Evolutionary conservation across 805 yeast species (phyloP).

Genomic region (Candida taoyuanica): DNA sequence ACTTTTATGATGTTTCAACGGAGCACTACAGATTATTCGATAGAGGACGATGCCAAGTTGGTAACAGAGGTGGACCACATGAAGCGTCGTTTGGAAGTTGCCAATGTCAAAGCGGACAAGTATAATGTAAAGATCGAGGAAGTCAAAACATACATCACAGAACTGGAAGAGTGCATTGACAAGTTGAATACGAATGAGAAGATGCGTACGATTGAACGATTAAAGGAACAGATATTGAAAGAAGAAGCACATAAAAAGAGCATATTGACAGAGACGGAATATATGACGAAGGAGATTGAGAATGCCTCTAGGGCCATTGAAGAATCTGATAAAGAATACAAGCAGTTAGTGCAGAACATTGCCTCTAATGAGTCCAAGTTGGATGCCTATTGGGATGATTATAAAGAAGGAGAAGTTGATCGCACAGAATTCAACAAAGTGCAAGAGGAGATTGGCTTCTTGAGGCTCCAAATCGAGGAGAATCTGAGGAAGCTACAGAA

Average conservation of each 20-base stretch:
- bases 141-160: slow-evolving; percentile 23
- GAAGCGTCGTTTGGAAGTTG: slow-evolving; percentile 29
- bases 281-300: slow-evolving; percentile 54
- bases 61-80: slow-evolving; percentile 41
- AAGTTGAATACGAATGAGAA: slow-evolving; percentile 24
- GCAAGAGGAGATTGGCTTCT: slow-evolving; percentile 6
- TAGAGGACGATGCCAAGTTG: slow-evolving; percentile 42
- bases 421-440: slow-evolving; percentile 15
- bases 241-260: slow-evolving; percentile 42
- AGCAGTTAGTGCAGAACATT: slow-evolving; percentile 15
- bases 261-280: slow-evolving; percentile 53
- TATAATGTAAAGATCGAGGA: slow-evolving; percentile 25
- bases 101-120: slow-evolving; percentile 29
- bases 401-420: slow-evolving; percentile 11
- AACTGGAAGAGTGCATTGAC: slow-evolving; percentile 28
- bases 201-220: slow-evolving; percentile 33
- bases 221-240: slow-evolving; percentile 42
- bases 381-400: slow-evolving; percentile 19
- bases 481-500: slow-evolving; percentile 18
- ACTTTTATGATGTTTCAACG: slow-evolving; percentile 36
- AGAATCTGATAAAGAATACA: slow-evolving; percentile 38
- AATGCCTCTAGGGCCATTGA: slow-evolving; percentile 46
- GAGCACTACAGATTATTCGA: slow-evolving; percentile 39
- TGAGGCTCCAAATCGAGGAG: slow-evolving; percentile 21
- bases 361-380: slow-evolving; percentile 11